Evolutionary conservation across 768 basidiomycete species (phyloP).

Genomic region (Tephrocybe sp.): DNA sequence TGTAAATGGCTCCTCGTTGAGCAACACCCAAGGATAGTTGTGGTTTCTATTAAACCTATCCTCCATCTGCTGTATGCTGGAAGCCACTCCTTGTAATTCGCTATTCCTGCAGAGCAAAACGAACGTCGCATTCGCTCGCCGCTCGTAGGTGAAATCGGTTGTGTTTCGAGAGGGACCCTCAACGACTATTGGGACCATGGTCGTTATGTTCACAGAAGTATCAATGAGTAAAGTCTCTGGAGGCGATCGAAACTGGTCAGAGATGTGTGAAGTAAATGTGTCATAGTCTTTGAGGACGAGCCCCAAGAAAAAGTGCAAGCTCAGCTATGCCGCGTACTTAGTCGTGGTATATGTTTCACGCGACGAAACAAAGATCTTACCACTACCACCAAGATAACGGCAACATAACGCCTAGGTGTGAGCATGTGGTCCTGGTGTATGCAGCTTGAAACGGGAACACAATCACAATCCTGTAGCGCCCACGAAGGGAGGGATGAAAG

Average conservation of each 20-base stretch:
- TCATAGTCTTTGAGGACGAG: conserved; percentile 51
- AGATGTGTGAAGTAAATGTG: conserved; percentile 39
- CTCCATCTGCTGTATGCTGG: conserved; percentile 70
- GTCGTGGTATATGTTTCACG: not conserved
- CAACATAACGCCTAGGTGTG: conserved; percentile 61
- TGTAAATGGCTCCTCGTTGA: conserved; percentile 80
- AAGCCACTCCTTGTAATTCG: conserved; percentile 50
- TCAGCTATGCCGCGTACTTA: conserved; percentile 40
- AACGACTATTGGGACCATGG: not conserved
- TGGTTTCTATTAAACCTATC: conserved; percentile 80
- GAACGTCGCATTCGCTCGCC: conserved; percentile 73
- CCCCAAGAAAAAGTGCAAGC: conserved; percentile 55
- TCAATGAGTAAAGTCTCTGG: conserved; percentile 3
- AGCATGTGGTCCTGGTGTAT: conserved; percentile 42
- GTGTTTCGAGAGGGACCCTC: conserved; percentile 1
- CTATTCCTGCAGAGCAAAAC: conserved; percentile 68
- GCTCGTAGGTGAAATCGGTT: conserved; percentile 12
- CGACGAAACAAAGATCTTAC: conserved; percentile 30
- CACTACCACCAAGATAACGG: conserved; percentile 44
- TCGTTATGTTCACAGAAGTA: conserved; percentile 4
- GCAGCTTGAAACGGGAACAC: too few relatives aligned
- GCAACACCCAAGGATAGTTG: conserved; percentile 79
- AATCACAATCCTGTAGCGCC: not conserved
- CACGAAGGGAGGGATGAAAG: not conserved
- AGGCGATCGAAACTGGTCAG: conserved; percentile 21